Evolutionary conservation across 192 early-diverging fungal genomes (phyloP), one percentile per base, ranked within the genome.

Genomic region (Linnemannia schmuckeri): DNA sequence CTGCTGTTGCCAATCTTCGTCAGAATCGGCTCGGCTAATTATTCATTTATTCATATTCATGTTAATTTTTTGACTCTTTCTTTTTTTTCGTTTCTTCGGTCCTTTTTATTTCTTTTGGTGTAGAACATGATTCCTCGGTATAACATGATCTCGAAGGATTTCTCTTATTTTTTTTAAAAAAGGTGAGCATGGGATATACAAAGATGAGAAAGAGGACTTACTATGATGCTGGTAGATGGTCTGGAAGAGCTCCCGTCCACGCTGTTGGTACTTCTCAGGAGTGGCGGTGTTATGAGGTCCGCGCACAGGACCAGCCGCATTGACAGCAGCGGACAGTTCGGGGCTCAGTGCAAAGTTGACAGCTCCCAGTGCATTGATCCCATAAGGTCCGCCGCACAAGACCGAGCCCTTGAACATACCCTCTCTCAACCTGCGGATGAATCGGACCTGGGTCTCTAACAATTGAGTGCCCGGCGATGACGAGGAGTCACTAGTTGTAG

Each of bases 351-450:
- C 83, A 69, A 63, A 74, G 63, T 80, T 81, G 33, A 86, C 70
- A 9, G 83, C 83, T n/a, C 83, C 83, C 30, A 86, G 71, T 1
- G 83, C 83, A 55, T 86, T 86, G 75, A 86, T 86, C 8, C 78
- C 74, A 52, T 86, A 86, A 35, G 83, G 83, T 47, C 83, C 83
- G 17, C 83, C 83, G 27, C 78, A 77, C 20, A 86, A 44, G 18
- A 63, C 75, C 17, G 83, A 86, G 22, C 49, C 79, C 35, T 86
- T 86, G 42, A 74, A 81, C 8, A 86, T 44, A 18, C 55, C 74
- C 42, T 86, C 83, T 1, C 83, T 54, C 17, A 86, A 49, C n/a
- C 75, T 70, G 33, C 78, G 83, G 22, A 81, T 40, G 61, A 86
- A 86, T n/a, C 66, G 74, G 30, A 86, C 70, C 33, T 80, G 83